phyloP scores from a whole-genome alignment of 2,329 filamentous ascomycete species.

The Aspergillus aculeatinus region DNA sequence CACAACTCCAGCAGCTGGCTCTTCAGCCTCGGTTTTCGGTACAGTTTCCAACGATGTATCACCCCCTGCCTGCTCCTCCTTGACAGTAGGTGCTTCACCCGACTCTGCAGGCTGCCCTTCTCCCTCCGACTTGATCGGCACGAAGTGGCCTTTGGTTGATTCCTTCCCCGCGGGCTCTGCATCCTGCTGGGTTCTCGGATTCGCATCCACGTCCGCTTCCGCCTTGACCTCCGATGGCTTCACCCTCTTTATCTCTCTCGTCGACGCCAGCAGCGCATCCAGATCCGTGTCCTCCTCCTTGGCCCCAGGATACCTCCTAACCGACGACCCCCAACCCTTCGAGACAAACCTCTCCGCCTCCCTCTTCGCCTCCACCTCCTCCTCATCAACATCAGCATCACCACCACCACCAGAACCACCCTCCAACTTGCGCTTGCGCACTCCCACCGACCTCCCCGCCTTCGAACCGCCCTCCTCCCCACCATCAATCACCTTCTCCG shows the following conservation, averaged over 20 bases:
- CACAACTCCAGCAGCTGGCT: conserved; percentile 34
- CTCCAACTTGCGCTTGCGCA: conserved; percentile 46
- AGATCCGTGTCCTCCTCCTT: conserved; percentile 40
- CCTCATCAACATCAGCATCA: conserved; percentile 37
- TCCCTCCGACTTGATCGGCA: conserved; percentile 10
- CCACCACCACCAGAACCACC: background rate
- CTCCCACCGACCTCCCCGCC: conserved; percentile 44
- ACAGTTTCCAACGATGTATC: conserved; percentile 4
- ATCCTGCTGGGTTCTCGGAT: conserved; percentile 17
- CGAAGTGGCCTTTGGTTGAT: conserved; percentile 4
- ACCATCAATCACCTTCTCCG: conserved; percentile 41
- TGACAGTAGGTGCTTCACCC: conserved; percentile 10
- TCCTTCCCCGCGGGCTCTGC: conserved; percentile 9
- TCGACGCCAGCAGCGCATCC: conserved; percentile 45
- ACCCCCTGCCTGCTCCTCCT: conserved; percentile 25
- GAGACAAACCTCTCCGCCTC: conserved; percentile 33
- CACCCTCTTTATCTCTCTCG: conserved; percentile 39
- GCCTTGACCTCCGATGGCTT: conserved; percentile 18
- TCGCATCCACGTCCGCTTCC: conserved; percentile 8
- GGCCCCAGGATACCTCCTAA: conserved; percentile 40
- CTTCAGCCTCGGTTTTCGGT: conserved; percentile 22
- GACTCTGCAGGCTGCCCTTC: conserved; percentile 11
- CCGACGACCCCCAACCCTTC: conserved; percentile 47
- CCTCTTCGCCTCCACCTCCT: conserved; percentile 40
- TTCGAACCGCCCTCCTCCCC: conserved; percentile 38